phyloP scores from a whole-genome alignment of 108 stramenopile genomes.

The Pseudonitzschia pungens region DNA sequence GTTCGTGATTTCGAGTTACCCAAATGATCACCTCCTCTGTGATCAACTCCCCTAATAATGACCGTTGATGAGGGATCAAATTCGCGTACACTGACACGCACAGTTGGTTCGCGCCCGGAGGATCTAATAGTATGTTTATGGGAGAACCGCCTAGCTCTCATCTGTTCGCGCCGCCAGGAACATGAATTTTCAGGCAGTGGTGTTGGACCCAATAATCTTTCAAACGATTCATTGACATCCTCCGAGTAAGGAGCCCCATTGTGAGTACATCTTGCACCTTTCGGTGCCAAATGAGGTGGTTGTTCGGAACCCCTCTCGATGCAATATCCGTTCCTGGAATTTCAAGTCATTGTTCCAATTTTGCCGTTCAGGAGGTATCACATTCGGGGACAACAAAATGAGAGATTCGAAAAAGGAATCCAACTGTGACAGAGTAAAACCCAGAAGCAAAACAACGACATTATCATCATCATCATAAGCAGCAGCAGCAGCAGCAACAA shows the following conservation, averaged over 20 bases:
- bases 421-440: neutral
- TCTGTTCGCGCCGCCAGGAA: conserved; percentile 40
- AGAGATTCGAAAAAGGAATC: neutral
- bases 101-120: neutral
- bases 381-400: too few species aligned
- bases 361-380: too few species aligned
- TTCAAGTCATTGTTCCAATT: neutral
- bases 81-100: conserved; percentile 23
- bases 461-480: too few species aligned
- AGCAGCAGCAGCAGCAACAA: too few species aligned
- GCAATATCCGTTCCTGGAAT: conserved; percentile 64
- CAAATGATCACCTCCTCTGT: neutral
- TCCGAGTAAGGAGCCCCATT: conserved; percentile 57
- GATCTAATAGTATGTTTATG: neutral
- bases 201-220: conserved; percentile 51
- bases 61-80: conserved; percentile 32
- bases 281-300: conserved; percentile 85
- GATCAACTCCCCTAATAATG: conserved; percentile 24
- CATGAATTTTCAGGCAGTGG: conserved; percentile 42
- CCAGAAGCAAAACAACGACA: neutral
- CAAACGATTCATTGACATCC: conserved; percentile 51
- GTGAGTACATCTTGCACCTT: conserved; percentile 65
- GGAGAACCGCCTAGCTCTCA: conserved; percentile 26
- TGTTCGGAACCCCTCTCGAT: conserved; percentile 74
- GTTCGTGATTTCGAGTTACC: conserved; percentile 3